Percentiles rank a stretch among this genome's conserved stretches.
These are phyloP conservation scores for Trypanosoma caninum DNA, from an alignment of 208 protist species.

Conservation along the genomic window DNA sequence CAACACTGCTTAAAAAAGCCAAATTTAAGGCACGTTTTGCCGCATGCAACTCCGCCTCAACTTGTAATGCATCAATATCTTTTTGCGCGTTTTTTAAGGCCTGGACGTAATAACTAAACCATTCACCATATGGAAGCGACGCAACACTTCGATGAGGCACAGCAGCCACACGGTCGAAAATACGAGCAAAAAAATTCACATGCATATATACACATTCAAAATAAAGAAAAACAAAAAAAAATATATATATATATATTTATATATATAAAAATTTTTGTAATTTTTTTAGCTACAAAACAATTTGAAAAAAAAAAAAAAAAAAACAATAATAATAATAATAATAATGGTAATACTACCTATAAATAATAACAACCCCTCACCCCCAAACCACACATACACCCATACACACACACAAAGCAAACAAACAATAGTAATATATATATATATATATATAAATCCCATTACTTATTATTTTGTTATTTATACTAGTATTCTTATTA, in stretches of 20 bases:
- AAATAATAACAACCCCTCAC: no score
- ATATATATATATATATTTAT: conserved; percentile 6
- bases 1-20: conserved; percentile 51
- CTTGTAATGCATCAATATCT: not conserved
- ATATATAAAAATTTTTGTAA: not conserved
- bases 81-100: conserved; percentile 21
- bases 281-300: no score
- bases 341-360: no score
- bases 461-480: no score
- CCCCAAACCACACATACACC: no score
- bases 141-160: conserved; percentile 65
- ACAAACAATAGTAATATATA: no score
- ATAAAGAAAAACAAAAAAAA: not conserved
- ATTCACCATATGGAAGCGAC: conserved; percentile 57
- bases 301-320: no score
- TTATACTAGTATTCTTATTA: no score
- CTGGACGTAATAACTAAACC: conserved; percentile 63
- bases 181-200: conserved; percentile 14
- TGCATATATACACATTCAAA: conserved; percentile 13
- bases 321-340: no score
- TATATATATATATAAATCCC: no score
- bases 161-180: conserved; percentile 32
- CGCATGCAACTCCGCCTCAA: not conserved
- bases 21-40: conserved; percentile 33
- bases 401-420: no score